Conservation (phyloP, 306 rosid species). For the Sicyos baderoa region DNA sequence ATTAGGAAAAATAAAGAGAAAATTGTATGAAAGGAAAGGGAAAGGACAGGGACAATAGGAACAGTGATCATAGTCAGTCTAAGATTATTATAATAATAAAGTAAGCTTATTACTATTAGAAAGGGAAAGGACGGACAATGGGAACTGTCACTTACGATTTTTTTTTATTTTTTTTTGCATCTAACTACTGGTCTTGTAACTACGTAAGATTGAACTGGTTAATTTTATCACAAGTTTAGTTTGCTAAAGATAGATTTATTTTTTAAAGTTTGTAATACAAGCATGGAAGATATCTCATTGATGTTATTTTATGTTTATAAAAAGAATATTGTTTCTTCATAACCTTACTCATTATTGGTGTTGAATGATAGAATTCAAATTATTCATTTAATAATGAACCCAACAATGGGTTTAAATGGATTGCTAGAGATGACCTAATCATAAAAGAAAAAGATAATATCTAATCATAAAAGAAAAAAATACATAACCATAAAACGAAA, state of each 20-base stretch:
- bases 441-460: too few relatives aligned
- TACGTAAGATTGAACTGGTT: background rate
- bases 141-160: too few relatives aligned
- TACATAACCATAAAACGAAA: too few relatives aligned
- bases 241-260: background rate
- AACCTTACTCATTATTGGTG: background rate
- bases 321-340: background rate
- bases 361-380: too few relatives aligned
- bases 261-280: background rate
- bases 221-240: background rate
- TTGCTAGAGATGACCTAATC: too few relatives aligned
- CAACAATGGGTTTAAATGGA: too few relatives aligned
- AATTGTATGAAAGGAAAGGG: background rate
- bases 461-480: too few relatives aligned
- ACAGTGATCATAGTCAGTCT: background rate
- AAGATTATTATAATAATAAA: background rate
- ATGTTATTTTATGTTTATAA: background rate
- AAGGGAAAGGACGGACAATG: too few relatives aligned
- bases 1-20: background rate
- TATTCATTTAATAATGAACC: too few relatives aligned
- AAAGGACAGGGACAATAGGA: background rate
- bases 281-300: background rate
- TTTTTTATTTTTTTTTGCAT: background rate
- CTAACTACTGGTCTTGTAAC: background rate
- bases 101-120: background rate